Conservation (phyloP, 2,329 filamentous ascomycete genomes). For the Knoxdaviesia capensis region DNA sequence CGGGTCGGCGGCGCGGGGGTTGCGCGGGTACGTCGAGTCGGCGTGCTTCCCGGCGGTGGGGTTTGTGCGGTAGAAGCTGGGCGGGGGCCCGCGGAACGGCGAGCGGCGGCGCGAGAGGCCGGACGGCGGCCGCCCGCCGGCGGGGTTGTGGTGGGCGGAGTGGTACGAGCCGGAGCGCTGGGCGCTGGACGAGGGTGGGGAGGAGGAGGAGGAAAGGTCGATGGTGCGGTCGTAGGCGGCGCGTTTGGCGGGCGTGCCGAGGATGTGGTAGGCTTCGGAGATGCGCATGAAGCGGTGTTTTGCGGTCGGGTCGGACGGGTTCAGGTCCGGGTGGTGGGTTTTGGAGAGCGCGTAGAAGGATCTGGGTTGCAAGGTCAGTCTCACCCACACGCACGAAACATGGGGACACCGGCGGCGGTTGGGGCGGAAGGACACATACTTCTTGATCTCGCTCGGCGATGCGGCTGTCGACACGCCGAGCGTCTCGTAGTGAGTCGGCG, state of each 20-base stretch:
- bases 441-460: constrained; percentile 63
- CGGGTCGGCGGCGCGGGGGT: constrained; percentile 25
- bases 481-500: constrained; percentile 57
- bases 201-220: constrained; percentile 12
- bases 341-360: constrained; percentile 87
- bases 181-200: constrained; percentile 5
- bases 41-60: constrained; percentile 50
- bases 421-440: constrained; percentile 22
- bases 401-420: not conserved
- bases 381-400: too few species aligned
- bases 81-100: constrained; percentile 68
- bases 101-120: constrained; percentile 61
- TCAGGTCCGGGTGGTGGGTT: constrained; percentile 78
- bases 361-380: constrained; percentile 13
- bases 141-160: constrained; percentile 31
- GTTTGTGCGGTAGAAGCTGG: constrained; percentile 68
- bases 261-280: constrained; percentile 63
- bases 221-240: constrained; percentile 61
- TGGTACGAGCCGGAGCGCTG: constrained; percentile 26
- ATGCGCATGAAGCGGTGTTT: constrained; percentile 62
- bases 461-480: constrained; percentile 54
- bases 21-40: constrained; percentile 25
- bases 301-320: constrained; percentile 55
- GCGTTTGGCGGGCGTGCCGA: constrained; percentile 55
- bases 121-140: constrained; percentile 57